phyloP scores from a whole-genome alignment of 768 basidiomycete species.

The Kwoniella shandongensis region DNA sequence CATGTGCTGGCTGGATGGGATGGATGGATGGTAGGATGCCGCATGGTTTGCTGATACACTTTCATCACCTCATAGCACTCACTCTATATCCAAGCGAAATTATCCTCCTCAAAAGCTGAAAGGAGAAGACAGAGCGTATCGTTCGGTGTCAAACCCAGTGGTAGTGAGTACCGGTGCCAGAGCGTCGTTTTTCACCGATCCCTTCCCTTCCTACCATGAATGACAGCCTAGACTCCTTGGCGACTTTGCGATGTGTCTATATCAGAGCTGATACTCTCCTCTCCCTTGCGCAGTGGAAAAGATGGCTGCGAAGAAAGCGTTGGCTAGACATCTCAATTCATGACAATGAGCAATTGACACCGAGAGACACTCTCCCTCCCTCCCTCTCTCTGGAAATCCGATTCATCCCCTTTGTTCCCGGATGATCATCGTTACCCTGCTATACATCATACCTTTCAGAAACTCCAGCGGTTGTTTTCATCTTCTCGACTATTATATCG shows the following conservation, averaged over 20 bases:
- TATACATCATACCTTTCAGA: not conserved
- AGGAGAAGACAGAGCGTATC: conserved; percentile 14
- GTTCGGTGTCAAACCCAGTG: conserved; percentile 22
- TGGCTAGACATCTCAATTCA: conserved; percentile 17
- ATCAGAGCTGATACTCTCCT: not conserved
- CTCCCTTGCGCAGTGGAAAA: conserved; percentile 16
- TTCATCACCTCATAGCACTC: conserved; percentile 6
- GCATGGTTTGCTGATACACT: not conserved
- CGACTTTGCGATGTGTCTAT: no score
- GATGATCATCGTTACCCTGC: not conserved
- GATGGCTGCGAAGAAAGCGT: conserved; percentile 26
- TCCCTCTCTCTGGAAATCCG: no score
- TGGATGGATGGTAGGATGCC: not conserved
- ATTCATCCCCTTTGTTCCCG: no score
- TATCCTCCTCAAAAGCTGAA: conserved; percentile 17
- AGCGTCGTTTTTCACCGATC: no score
- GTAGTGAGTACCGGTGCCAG: conserved; percentile 16
- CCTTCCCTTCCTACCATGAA: no score
- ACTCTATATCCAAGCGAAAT: conserved; percentile 22
- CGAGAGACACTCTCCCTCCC: no score
- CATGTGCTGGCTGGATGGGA: not conserved
- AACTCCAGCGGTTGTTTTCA: no score
- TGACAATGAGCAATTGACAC: no score
- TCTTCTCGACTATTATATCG: no score
- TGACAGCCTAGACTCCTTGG: no score